Base-by-base conservation (phyloP, 768 basidiomycete genomes). In the Calocybe cyanea region DNA sequence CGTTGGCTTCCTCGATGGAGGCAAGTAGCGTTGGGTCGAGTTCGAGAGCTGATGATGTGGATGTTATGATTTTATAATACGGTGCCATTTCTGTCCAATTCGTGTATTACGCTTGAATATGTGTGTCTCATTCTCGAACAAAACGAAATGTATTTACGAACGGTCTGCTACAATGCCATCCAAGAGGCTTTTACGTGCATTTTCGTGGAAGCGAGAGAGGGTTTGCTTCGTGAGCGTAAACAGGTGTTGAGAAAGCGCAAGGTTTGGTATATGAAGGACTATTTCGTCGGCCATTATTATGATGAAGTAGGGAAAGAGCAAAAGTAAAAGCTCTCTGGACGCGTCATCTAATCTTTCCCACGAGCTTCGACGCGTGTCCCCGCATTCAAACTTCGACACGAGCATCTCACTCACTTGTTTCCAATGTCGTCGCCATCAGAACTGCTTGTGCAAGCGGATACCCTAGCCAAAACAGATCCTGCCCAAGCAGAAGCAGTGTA, bases 41-140 rank as follows among this genome's bases (percentile, higher is more conserved):
- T 0, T 77, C 66, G 0, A 86, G 59, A 0, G 64, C 51, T 2
- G 75, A 62, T 4, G 75, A 68, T 0, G 79, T 62, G 8, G 80
- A 68, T 2, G 78, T 77, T 43, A 87, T 71, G 10, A 69, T 65
- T 46, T 68, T 73, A 67, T 81, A 89, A 64, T 90, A 95, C 0
- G 93, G 88, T 1, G 81, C 82, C 93, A 95, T 96, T 57, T 92
- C 91, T 93, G 36, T 18, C 2, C 17, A n/a, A n/a, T n/a, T n/a
- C n/a, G n/a, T n/a, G 15, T 11, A 14, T 39, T 10, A 17, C 32
- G 17, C 11, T 7, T n/a, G 6, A 33, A 43, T 21, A 11, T 31
- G 20, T 20, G 45, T n/a, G n/a, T n/a, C n/a, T n/a, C n/a, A n/a
- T n/a, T n/a, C n/a, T n/a, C n/a, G n/a, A n/a, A n/a, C n/a, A n/a